phyloP scores from a whole-genome alignment of 2,329 filamentous ascomycete genomes.

The Cadophora malorum region DNA sequence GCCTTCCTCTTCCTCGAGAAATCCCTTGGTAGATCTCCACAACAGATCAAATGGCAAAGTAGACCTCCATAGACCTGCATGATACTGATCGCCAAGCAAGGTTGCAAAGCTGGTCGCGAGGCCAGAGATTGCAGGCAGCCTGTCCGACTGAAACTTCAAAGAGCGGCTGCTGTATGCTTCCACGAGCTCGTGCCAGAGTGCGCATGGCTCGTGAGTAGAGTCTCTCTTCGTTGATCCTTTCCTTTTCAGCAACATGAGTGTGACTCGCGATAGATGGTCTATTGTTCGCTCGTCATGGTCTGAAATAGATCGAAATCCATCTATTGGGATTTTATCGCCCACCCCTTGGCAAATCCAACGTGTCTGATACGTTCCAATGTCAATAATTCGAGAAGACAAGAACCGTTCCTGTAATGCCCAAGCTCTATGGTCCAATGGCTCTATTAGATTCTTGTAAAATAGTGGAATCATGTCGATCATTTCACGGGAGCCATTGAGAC shows the following conservation, averaged over 20 bases:
- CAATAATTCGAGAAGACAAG: background rate
- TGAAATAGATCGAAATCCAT: background rate
- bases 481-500: background rate
- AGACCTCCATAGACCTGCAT: constrained; percentile 18
- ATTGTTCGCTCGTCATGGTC: background rate
- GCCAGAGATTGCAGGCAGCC: constrained; percentile 22
- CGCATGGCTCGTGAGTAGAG: background rate
- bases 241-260: background rate
- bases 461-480: background rate
- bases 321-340: background rate
- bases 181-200: background rate
- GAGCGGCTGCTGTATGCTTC: constrained; percentile 10
- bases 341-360: background rate
- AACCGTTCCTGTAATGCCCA: constrained; percentile 8
- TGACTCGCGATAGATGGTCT: background rate
- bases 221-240: background rate
- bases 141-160: constrained; percentile 5
- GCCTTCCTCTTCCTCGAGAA: background rate
- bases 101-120: constrained; percentile 14
- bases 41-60: background rate
- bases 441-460: background rate
- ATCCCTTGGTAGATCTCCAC: too few species aligned
- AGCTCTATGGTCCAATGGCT: background rate
- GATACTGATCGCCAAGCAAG: constrained; percentile 21
- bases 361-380: background rate